Evolutionary conservation across 805 yeast genomes (phyloP).

Genomic region (Teunomyces barrocoloradensis): DNA sequence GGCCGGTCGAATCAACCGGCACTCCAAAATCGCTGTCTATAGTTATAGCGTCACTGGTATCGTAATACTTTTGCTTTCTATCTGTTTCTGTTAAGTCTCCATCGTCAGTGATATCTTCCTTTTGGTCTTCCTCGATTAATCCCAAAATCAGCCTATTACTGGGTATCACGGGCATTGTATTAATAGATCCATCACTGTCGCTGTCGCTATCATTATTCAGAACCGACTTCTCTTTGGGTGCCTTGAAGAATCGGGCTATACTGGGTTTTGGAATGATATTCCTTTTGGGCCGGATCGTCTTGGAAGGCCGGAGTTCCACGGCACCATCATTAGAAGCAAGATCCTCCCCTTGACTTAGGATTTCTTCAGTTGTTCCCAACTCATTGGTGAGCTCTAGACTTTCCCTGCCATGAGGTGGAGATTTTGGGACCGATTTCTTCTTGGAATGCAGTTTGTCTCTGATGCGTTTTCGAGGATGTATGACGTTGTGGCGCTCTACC

Average conservation of each 20-base stretch:
- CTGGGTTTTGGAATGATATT: slow-evolving; percentile 4
- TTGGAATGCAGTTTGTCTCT: background rate
- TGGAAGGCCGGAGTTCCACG: background rate
- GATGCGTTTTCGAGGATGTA: slow-evolving; percentile 1
- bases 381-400: background rate
- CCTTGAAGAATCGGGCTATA: slow-evolving; percentile 11
- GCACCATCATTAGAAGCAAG: background rate
- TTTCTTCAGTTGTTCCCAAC: background rate
- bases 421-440: background rate
- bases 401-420: background rate
- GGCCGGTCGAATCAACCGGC: slow-evolving; percentile 21
- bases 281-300: slow-evolving; percentile 1
- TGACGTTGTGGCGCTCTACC: slow-evolving; percentile 3
- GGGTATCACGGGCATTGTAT: slow-evolving; percentile 7
- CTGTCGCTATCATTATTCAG: slow-evolving; percentile 10
- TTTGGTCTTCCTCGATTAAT: slow-evolving; percentile 16
- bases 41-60: slow-evolving; percentile 20
- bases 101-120: slow-evolving; percentile 13
- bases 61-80: slow-evolving; percentile 5
- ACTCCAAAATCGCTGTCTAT: slow-evolving; percentile 33
- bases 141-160: slow-evolving; percentile 13
- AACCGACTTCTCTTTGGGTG: background rate
- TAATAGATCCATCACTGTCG: slow-evolving; percentile 13
- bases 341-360: background rate
- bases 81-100: slow-evolving; percentile 14